These are phyloP conservation scores for Exophiala xenobiotica DNA, from an alignment of 2,329 filamentous ascomycete species.

Conservation along the genomic window DNA sequence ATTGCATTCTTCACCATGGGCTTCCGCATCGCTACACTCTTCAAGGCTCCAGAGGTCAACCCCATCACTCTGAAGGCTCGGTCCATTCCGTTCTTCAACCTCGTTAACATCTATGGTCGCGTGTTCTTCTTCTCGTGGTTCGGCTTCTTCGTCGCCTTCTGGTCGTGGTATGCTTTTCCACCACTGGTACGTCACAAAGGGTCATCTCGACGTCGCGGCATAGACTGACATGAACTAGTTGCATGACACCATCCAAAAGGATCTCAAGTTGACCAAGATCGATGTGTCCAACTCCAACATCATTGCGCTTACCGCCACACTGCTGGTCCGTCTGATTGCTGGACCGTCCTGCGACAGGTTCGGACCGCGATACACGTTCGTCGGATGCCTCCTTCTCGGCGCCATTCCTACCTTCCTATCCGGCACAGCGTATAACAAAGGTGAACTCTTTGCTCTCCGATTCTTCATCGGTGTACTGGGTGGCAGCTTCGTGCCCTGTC, in stretches of 20 bases:
- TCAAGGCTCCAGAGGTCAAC: slow-evolving; percentile 68
- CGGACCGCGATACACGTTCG: slow-evolving; percentile 78
- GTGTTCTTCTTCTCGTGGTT: slow-evolving; percentile 91
- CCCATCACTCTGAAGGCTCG: slow-evolving; percentile 80
- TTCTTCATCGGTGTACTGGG: slow-evolving; percentile 48
- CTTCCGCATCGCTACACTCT: slow-evolving; percentile 12
- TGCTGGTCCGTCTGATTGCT: slow-evolving; percentile 73
- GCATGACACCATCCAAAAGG: slow-evolving; percentile 73
- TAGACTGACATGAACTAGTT: slow-evolving; percentile 46
- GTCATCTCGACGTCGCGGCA: slow-evolving; percentile 6
- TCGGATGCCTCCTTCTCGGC: slow-evolving; percentile 71
- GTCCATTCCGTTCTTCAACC: slow-evolving; percentile 76
- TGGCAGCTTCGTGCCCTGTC: slow-evolving; percentile 58
- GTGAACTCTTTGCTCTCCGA: slow-evolving; percentile 47
- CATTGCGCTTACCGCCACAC: slow-evolving; percentile 70
- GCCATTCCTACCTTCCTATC: slow-evolving; percentile 79
- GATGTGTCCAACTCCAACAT: slow-evolving; percentile 90
- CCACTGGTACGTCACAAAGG: slow-evolving; percentile 62
- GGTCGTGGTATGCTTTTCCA: slow-evolving; percentile 88
- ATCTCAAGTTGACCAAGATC: slow-evolving; percentile 67
- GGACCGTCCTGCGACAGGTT: slow-evolving; percentile 84
- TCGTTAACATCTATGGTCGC: slow-evolving; percentile 74
- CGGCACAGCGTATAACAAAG: slow-evolving; percentile 68
- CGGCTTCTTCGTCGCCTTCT: slow-evolving; percentile 83
- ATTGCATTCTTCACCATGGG: slow-evolving; percentile 10